Evolutionary conservation across 495 filamentous ascomycete species (phyloP).

Genomic region (Trichoderma virens): DNA sequence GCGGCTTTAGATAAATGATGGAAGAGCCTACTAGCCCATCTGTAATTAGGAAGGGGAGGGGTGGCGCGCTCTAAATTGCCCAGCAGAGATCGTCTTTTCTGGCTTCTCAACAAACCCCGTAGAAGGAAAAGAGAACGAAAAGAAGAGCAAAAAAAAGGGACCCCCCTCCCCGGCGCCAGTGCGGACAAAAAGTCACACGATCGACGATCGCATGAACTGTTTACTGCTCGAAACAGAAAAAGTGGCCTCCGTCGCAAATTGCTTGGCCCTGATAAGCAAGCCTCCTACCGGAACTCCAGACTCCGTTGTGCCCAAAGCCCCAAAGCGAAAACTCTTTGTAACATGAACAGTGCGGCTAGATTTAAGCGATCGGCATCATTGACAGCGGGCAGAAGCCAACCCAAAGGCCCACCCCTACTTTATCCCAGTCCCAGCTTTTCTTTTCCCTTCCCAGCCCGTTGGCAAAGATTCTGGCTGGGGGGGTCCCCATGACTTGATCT

Average conservation of each 20-base stretch:
- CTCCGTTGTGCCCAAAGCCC: background rate
- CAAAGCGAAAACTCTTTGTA: background rate
- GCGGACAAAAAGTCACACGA: conserved; percentile 4
- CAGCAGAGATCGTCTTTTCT: background rate
- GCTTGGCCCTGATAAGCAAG: background rate
- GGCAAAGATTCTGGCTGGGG: background rate
- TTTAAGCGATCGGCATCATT: conserved; percentile 7
- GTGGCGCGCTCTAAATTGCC: conserved; percentile 1
- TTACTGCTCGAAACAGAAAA: conserved; percentile 7
- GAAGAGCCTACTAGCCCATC: too few species aligned
- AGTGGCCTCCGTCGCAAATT: conserved; percentile 6
- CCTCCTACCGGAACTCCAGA: background rate
- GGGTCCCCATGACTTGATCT: background rate
- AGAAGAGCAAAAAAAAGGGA: background rate
- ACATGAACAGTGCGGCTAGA: background rate
- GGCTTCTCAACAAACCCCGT: background rate
- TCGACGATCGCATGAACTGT: conserved; percentile 8
- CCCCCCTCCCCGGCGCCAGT: background rate
- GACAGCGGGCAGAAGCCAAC: background rate
- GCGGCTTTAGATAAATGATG: background rate
- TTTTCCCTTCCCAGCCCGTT: background rate
- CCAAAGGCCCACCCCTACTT: background rate
- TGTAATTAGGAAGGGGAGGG: background rate
- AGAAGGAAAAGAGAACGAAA: background rate
- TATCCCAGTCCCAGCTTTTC: too few species aligned